Conservation (phyloP, 2,329 filamentous ascomycete species). For the Colletotrichum sp. region DNA sequence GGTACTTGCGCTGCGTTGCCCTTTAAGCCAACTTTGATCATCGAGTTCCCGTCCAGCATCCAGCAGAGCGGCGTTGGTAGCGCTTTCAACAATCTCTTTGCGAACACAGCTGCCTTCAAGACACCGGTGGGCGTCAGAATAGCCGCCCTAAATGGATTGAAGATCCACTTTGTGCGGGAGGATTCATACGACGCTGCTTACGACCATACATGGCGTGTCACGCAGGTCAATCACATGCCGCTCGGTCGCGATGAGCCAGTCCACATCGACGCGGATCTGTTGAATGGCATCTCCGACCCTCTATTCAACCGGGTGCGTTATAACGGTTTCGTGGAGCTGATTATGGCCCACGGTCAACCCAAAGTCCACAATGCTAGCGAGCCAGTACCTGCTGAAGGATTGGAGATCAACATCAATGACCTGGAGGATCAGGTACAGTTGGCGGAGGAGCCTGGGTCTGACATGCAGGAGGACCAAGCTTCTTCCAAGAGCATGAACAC, state of each 20-base stretch:
- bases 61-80: conserved; percentile 33
- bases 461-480: conserved; percentile 26
- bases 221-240: conserved; percentile 79
- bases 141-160: conserved; percentile 57
- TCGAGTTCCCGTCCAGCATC: conserved; percentile 64
- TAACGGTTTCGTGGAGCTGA: conserved; percentile 73
- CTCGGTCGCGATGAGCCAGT: conserved; percentile 89
- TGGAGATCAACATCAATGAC: conserved; percentile 18
- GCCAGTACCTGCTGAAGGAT: background rate
- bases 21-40: conserved; percentile 71
- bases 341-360: conserved; percentile 59
- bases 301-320: conserved; percentile 84
- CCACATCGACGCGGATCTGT: conserved; percentile 77
- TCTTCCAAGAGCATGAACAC: conserved; percentile 20
- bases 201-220: conserved; percentile 70
- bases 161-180: conserved; percentile 72
- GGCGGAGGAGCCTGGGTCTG: conserved; percentile 10
- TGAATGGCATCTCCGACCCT: conserved; percentile 79
- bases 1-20: conserved; percentile 79
- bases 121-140: conserved; percentile 30
- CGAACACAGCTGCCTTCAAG: conserved; percentile 29
- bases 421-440: conserved; percentile 13
- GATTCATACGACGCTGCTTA: conserved; percentile 41
- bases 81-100: conserved; percentile 51
- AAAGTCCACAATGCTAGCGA: conserved; percentile 29